phyloP scores from a whole-genome alignment of 2,329 filamentous ascomycete species.

The Mycocentrospora acerina region DNA sequence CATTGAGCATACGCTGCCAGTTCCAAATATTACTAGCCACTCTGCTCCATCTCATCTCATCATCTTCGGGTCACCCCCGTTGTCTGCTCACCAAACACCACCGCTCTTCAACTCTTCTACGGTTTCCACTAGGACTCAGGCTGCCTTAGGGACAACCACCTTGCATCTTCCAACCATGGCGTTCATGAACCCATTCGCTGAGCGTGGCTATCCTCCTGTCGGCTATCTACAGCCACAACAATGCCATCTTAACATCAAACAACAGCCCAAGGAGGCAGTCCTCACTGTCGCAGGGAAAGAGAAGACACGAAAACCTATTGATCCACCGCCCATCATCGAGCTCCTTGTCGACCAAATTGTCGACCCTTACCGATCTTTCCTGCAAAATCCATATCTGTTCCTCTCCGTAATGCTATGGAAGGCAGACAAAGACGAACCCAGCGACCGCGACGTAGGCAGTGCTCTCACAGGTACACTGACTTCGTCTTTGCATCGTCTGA shows the following conservation, averaged over 20 bases:
- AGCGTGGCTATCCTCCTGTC: no score
- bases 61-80: no score
- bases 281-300: slow-evolving; percentile 69
- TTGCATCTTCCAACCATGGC: no score
- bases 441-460: slow-evolving; percentile 41
- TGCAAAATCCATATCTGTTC: slow-evolving; percentile 67
- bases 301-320: slow-evolving; percentile 83
- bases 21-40: no score
- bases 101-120: no score
- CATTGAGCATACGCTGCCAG: no score
- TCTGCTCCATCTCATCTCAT: no score
- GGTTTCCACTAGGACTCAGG: no score
- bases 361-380: slow-evolving; percentile 63
- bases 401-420: slow-evolving; percentile 60
- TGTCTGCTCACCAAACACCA: no score
- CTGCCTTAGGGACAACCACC: no score
- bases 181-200: no score
- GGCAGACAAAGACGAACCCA: slow-evolving; percentile 48
- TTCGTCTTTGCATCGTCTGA: slow-evolving; percentile 79
- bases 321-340: slow-evolving; percentile 83
- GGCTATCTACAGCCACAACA: no score
- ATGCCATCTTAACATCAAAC: slow-evolving; percentile 49
- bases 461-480: slow-evolving; percentile 71
- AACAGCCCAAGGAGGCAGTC: slow-evolving; percentile 67
- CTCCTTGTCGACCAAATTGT: slow-evolving; percentile 55